A percentile compares a stretch with the other conserved stretches of the same genome.
These are phyloP conservation scores for Brachypodium distachyon DNA, from an alignment of 202 grass and related monocot genomes.

Conservation along the genomic window DNA sequence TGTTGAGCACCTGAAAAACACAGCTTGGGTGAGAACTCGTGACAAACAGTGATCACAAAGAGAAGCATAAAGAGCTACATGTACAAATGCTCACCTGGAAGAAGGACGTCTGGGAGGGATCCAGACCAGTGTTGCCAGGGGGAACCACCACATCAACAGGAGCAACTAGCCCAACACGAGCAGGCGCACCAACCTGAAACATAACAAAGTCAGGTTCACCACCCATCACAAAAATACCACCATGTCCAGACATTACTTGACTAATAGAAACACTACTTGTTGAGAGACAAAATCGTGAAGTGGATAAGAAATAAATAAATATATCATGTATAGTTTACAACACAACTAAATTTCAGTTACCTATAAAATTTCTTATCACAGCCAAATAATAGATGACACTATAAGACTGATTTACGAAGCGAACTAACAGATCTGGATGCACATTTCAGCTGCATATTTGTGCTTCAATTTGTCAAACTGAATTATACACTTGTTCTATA, in stretches of 20 bases:
- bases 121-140: constrained; percentile 88
- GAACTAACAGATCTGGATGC: not conserved
- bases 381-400: too few species aligned
- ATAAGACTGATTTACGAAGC: not conserved
- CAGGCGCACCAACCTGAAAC: constrained; percentile 75
- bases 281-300: too few species aligned
- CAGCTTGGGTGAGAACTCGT: not conserved
- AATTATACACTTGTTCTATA: not conserved
- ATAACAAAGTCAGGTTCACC: not conserved
- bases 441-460: too few species aligned
- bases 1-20: constrained; percentile 70
- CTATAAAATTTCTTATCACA: not conserved
- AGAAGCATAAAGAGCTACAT: not conserved
- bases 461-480: not conserved
- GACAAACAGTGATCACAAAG: not conserved
- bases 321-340: too few species aligned
- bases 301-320: too few species aligned
- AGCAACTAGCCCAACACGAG: constrained; percentile 85
- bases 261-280: too few species aligned
- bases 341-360: too few species aligned
- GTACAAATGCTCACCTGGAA: constrained; percentile 59
- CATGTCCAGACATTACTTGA: too few species aligned
- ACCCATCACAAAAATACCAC: not conserved
- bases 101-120: constrained; percentile 92
- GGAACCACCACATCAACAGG: constrained; percentile 79